These are phyloP conservation scores for Acrocalymma vagum DNA, from an alignment of 2,329 filamentous ascomycete species.

Conservation along the genomic window DNA sequence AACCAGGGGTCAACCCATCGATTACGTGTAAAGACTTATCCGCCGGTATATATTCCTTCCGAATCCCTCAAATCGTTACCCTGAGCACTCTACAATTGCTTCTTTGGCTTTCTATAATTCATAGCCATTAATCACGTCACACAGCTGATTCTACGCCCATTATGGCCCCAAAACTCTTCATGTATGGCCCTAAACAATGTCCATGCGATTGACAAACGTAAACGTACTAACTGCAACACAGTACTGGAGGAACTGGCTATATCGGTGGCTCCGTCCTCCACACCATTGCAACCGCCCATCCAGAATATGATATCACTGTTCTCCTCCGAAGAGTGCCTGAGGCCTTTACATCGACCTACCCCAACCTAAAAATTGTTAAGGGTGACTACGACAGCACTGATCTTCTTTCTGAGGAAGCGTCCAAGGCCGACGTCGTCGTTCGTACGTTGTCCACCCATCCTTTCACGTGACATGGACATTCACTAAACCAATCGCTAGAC, in stretches of 20 bases:
- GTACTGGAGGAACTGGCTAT: slow-evolving; percentile 62
- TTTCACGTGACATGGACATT: too few species aligned
- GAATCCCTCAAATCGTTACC: too few species aligned
- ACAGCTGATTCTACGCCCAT: slow-evolving; percentile 1
- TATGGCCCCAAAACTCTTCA: slow-evolving; percentile 43
- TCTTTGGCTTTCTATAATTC: too few species aligned
- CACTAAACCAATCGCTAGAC: too few species aligned
- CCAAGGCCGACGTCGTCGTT: slow-evolving; percentile 61
- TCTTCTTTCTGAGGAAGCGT: slow-evolving; percentile 55
- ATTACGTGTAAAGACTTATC: too few species aligned
- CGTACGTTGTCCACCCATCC: slow-evolving; percentile 25
- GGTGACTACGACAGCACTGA: slow-evolving; percentile 57
- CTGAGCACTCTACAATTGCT: too few species aligned
- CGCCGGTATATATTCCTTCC: too few species aligned
- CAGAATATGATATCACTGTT: slow-evolving; percentile 55
- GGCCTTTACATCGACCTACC: slow-evolving; percentile 40
- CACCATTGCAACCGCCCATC: slow-evolving; percentile 54
- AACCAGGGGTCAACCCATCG: too few species aligned
- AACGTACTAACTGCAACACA: slow-evolving; percentile 22
- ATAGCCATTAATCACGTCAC: too few species aligned
- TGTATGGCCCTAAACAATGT: slow-evolving; percentile 21
- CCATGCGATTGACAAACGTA: neutral
- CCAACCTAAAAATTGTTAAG: slow-evolving; percentile 56
- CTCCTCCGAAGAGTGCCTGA: slow-evolving; percentile 52
- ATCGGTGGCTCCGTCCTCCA: slow-evolving; percentile 63